Percentiles rank a stretch among this genome's conserved stretches.
These are phyloP conservation scores for Trichoderma simmonsii DNA, from an alignment of 2,329 filamentous ascomycete species.

Conservation along the genomic window DNA sequence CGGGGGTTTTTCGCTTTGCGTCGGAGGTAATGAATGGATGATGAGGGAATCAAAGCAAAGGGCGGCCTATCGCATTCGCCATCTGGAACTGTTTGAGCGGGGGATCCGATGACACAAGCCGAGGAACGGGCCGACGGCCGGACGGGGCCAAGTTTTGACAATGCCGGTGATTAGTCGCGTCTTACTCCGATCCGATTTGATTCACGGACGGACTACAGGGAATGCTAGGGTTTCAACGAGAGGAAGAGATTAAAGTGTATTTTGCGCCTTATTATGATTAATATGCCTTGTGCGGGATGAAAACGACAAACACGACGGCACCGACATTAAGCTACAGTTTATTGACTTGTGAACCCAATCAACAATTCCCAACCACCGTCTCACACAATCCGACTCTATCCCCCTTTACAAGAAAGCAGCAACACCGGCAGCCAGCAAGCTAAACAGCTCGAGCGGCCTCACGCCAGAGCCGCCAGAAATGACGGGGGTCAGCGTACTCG, in stretches of 20 bases:
- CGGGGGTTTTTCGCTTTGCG: neutral
- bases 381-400: neutral
- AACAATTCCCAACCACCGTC: neutral
- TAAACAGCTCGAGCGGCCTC: slow-evolving; percentile 21
- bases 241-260: neutral
- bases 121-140: neutral
- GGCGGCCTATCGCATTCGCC: neutral
- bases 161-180: neutral
- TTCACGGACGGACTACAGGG: neutral
- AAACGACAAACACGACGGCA: neutral
- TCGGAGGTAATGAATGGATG: neutral
- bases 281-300: neutral
- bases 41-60: neutral
- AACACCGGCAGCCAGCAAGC: slow-evolving; percentile 27
- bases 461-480: slow-evolving; percentile 25
- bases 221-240: neutral
- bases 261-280: neutral
- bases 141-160: neutral
- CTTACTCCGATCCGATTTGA: neutral
- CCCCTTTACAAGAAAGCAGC: slow-evolving; percentile 27
- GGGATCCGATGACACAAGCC: neutral
- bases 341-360: neutral
- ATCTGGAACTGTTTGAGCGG: neutral
- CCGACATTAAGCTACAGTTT: neutral
- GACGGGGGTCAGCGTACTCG: neutral